phyloP scores from a whole-genome alignment of 305 asterid species.

The Fraxinus dipetala region DNA sequence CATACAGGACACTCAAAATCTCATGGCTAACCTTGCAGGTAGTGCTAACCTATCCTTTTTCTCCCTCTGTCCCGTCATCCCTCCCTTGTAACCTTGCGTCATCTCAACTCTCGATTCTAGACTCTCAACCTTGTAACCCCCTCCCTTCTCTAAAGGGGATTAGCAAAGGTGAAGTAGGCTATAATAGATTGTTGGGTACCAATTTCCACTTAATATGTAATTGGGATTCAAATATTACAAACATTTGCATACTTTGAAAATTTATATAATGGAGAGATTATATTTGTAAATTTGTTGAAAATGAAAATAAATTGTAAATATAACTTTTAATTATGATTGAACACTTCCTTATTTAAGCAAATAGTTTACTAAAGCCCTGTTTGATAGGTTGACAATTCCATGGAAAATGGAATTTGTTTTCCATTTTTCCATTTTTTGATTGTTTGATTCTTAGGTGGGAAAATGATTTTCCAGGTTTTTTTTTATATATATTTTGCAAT shows the following conservation, averaged over 20 bases:
- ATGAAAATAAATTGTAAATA: background rate
- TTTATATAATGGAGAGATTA: background rate
- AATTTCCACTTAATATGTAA: background rate
- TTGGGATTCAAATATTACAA: background rate
- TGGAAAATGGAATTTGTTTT: too few species aligned
- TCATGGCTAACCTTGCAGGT: too few species aligned
- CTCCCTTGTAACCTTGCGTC: background rate
- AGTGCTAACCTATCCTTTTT: background rate
- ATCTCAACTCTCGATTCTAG: background rate
- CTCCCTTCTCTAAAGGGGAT: background rate
- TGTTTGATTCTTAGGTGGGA: too few species aligned
- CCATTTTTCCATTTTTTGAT: too few species aligned
- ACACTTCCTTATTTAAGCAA: background rate
- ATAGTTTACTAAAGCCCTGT: background rate
- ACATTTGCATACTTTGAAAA: background rate
- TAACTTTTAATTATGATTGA: background rate
- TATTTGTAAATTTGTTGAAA: background rate
- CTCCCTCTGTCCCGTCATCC: background rate
- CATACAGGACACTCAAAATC: too few species aligned
- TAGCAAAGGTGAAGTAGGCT: background rate
- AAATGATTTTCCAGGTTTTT: too few species aligned
- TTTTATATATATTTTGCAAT: too few species aligned
- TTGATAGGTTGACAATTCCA: too few species aligned
- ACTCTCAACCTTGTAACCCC: background rate
- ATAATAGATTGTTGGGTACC: background rate